Base-by-base conservation (phyloP, 306 rosid species). In the Malus orientalis region DNA sequence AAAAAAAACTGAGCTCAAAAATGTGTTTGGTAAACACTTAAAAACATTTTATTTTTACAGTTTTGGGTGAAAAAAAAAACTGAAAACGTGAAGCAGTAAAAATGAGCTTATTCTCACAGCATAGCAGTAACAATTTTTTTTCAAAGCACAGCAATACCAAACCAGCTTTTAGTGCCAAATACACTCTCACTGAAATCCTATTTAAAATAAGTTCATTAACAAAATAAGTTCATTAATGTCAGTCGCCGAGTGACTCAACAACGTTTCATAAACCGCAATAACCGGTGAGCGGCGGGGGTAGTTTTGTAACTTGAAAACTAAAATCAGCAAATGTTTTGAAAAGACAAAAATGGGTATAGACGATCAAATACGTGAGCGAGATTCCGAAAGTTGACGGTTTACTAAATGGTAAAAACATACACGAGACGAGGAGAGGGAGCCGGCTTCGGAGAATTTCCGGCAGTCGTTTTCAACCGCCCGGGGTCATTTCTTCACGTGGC, bases 381-480 rank as follows among this genome's bases (percentile, higher is more conserved):
- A 62, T 80, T 64, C 78, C 62, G 57, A 45, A 14, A 47, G 38
- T 76, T 55, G 82, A 80, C 75, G 63, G 33, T 55, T 19, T 32
- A 14, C 40, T 45, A 32, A 30, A 27, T 12, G 58, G 76, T 69
- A 47, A 76, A 74, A 22, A 5, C 32, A 61, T 12, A 14, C 67
- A 62, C 10, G 36, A 29, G 27, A 62, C n/a, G 3, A 10, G 32
- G 13, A 11, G n/a, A 18, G 5, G 40, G 32, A 13, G 59, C 38
- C 29, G 61, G 68, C 62, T 13, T 20, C 20, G 13, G 15, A 59
- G 65, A 78, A 81, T 70, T 80, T 22, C 69, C 47, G 65, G 40
- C 0, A 1, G 89, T 81, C 81, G 68, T 75, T 86, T 69, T 80
- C 88, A 69, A 87, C 86, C 81, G 80, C 75, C 80, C 75, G 54